Conservation (phyloP, 208 protist species). For the Acanthamoeba pearcei region DNA sequence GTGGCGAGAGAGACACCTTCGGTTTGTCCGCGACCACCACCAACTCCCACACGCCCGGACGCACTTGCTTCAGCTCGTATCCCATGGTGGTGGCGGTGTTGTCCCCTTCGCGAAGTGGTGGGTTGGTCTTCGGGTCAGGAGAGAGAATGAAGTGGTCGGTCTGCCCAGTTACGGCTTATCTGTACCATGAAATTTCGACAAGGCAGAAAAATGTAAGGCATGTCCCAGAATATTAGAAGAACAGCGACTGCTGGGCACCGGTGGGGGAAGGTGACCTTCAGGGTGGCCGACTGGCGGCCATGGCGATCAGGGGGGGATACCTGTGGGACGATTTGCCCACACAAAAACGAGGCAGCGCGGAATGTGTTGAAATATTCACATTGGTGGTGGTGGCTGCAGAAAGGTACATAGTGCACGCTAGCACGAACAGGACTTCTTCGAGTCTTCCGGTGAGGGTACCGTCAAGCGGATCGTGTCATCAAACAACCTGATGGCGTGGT, state of each 20-base stretch:
- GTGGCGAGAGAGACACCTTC: background rate
- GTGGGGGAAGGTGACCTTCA: too few species aligned
- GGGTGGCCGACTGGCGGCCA: background rate
- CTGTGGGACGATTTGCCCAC: background rate
- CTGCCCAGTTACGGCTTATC: background rate
- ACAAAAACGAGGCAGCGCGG: background rate
- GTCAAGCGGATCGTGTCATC: background rate
- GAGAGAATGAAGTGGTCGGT: background rate
- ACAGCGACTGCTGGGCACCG: too few species aligned
- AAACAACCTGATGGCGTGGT: background rate
- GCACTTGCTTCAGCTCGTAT: constrained; percentile 12
- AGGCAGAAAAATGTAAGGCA: constrained; percentile 12
- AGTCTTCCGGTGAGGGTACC: background rate
- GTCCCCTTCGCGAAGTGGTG: background rate
- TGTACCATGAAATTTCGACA: background rate
- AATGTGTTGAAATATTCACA: background rate
- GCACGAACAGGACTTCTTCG: background rate
- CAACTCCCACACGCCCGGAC: background rate
- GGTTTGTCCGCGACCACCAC: background rate
- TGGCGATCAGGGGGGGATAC: background rate
- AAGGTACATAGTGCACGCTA: background rate
- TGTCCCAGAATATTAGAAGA: constrained; percentile 4
- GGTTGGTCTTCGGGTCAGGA: background rate
- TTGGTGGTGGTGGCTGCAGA: background rate
- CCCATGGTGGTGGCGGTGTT: background rate